Base-by-base conservation (phyloP, 768 basidiomycete species). In the Pisolithus orientalis region DNA sequence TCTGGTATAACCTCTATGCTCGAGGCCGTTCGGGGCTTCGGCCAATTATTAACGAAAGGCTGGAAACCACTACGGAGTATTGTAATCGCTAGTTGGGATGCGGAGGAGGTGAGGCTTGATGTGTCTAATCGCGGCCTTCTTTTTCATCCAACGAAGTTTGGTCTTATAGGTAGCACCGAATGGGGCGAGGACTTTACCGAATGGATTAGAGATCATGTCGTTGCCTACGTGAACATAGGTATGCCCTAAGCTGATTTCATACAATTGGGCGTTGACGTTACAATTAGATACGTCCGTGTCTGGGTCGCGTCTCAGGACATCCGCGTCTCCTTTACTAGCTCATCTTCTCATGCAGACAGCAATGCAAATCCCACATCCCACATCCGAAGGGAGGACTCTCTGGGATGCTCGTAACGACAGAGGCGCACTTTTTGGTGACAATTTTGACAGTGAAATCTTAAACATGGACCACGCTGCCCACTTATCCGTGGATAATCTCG, bases 21-120 rank as follows among this genome's bases (percentile, higher is more conserved):
- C 58, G 91, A 96, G 65, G 74, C 91, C 27, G 75, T 94, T 50
- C 80, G 82, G 27, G 89, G 85, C 16, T 79, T 89, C 52, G 90
- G 90, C 17, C 71, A 69, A 4, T 72, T 94, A 1, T 67, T 88
- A 13, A 71, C 72, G 64, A 72, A 72, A 24, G 91, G 90, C 9
- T 96, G 93, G 93, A 89, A 80, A 62, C 93, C 93, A 9, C 71
- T 93, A 7, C 70, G 88, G 52, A 88, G 84, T 6, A 76, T 90
- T 56, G 62, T 88, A 31, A 72, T 90, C 51, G 84, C 84, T 5
- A 83, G 79, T 54, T 89, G 86, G 87, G 85, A 88, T 59, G 87
- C 78, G 2, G 86, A 88, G 62, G 84, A 85, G 72, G 75, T 79
- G 21, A 37, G 56, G 54, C 6, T 38, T 3, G 10, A 11, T 40